A percentile compares a stretch with the other conserved stretches of the same genome.
Evolutionary conservation across 805 yeast species (phyloP).

Genomic region (Starmerella khaoyaiensis): DNA sequence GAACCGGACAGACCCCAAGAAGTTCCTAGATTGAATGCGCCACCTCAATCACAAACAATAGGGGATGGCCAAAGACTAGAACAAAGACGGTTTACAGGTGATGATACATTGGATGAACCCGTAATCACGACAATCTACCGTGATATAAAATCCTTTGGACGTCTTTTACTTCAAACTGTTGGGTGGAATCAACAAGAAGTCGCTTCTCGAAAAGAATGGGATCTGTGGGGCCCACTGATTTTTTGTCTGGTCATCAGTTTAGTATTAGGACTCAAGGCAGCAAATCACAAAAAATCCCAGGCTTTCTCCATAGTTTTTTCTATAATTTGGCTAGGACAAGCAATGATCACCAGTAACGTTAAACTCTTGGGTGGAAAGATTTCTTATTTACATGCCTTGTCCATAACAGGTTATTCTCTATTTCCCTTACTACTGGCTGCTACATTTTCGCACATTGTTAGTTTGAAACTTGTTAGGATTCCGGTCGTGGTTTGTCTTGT

Average conservation of each 20-base stretch:
- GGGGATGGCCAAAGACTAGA: constrained; percentile 27
- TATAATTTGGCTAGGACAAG: constrained; percentile 49
- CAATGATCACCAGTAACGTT: constrained; percentile 49
- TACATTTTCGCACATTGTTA: constrained; percentile 36
- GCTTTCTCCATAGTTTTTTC: constrained; percentile 55
- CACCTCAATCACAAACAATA: constrained; percentile 12
- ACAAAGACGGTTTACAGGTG: constrained; percentile 49
- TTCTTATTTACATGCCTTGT: constrained; percentile 53
- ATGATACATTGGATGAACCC: constrained; percentile 63
- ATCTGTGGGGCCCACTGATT: constrained; percentile 53
- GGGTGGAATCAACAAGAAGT: constrained; percentile 28
- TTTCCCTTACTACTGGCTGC: constrained; percentile 52
- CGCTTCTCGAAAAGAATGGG: constrained; percentile 25
- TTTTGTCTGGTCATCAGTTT: constrained; percentile 47
- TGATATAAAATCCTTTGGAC: constrained; percentile 35
- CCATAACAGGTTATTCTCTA: constrained; percentile 57
- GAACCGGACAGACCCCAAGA: constrained; percentile 19
- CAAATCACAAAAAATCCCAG: constrained; percentile 35
- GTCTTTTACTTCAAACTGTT: constrained; percentile 33
- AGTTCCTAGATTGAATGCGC: constrained; percentile 5
- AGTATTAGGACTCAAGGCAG: constrained; percentile 34
- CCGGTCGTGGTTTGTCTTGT: constrained; percentile 36
- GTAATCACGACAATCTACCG: constrained; percentile 42
- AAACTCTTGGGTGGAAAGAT: constrained; percentile 50
- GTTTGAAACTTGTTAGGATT: constrained; percentile 38